Conservation (phyloP, 176 grass and related monocot genomes). For the Elaeis guineensis region DNA sequence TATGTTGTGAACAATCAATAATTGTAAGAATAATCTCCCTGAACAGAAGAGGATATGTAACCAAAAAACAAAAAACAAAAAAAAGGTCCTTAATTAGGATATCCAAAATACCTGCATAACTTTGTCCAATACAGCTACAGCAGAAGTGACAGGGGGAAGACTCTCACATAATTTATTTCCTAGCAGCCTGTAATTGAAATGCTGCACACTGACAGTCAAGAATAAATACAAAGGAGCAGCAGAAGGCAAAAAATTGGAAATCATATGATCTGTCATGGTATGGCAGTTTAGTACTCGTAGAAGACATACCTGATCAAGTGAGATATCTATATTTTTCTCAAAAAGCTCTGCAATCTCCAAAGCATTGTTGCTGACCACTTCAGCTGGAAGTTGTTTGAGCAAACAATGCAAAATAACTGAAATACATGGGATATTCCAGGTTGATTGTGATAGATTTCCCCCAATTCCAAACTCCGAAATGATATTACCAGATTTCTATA, state of each 20-base stretch:
- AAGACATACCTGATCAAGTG: conserved; percentile 6
- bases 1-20: too few species aligned
- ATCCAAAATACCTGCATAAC: conserved; percentile 15
- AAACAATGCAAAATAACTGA: conserved; percentile 11
- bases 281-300: not conserved
- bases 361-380: conserved; percentile 6
- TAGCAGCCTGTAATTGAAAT: conserved; percentile 12
- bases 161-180: conserved; percentile 9
- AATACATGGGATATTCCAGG: conserved; percentile 12
- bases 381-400: conserved; percentile 17
- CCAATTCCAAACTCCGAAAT: conserved; percentile 11
- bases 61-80: not conserved
- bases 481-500: conserved; percentile 1
- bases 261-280: too few species aligned
- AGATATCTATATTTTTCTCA: conserved; percentile 13
- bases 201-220: not conserved
- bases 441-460: not conserved
- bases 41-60: not conserved
- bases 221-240: not conserved
- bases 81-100: not conserved
- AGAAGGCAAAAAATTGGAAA: not conserved
- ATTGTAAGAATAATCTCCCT: too few species aligned
- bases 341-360: conserved; percentile 15
- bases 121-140: conserved; percentile 2
- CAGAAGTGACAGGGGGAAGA: not conserved